Evolutionary conservation across 805 yeast species (phyloP).

Genomic region (Tetrapisispora pingtungensis): DNA sequence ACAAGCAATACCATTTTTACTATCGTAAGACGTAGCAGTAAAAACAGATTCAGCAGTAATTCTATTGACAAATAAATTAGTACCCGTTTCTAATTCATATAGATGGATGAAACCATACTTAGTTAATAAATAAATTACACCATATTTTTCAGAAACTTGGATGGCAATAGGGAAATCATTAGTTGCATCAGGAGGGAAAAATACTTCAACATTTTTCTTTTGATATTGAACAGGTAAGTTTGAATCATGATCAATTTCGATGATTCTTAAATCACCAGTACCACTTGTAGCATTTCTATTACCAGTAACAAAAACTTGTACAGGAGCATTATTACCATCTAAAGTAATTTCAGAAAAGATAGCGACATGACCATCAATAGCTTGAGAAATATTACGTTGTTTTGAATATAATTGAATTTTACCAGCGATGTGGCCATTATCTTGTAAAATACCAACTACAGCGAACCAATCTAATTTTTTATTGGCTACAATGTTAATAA

Average conservation of each 20-base stretch:
- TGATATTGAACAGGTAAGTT: conserved; percentile 64
- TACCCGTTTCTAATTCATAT: conserved; percentile 87
- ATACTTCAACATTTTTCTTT: conserved; percentile 85
- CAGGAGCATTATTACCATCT: conserved; percentile 58
- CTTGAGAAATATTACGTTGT: conserved; percentile 86
- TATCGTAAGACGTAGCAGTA: conserved; percentile 67
- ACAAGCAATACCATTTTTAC: conserved; percentile 76
- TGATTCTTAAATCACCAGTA: conserved; percentile 73
- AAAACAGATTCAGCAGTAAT: conserved; percentile 93
- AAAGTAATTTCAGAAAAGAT: conserved; percentile 69
- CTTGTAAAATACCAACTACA: conserved; percentile 88
- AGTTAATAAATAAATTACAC: conserved; percentile 80
- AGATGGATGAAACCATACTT: conserved; percentile 94
- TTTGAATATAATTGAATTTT: conserved; percentile 87
- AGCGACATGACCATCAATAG: conserved; percentile 96
- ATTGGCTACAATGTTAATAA: conserved; percentile 82
- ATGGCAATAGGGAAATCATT: conserved; percentile 94
- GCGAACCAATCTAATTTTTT: conserved; percentile 85
- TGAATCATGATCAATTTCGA: conserved; percentile 91
- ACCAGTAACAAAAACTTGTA: conserved; percentile 88
- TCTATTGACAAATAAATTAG: conserved; percentile 88
- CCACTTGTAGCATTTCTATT: conserved; percentile 74
- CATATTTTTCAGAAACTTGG: conserved; percentile 76
- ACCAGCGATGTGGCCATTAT: conserved; percentile 89
- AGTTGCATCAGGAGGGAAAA: conserved; percentile 93